Evolutionary conservation across 2,329 filamentous ascomycete genomes (phyloP), one percentile per base, ranked within the genome.

Genomic region (Tolypocladium guangdongense): DNA sequence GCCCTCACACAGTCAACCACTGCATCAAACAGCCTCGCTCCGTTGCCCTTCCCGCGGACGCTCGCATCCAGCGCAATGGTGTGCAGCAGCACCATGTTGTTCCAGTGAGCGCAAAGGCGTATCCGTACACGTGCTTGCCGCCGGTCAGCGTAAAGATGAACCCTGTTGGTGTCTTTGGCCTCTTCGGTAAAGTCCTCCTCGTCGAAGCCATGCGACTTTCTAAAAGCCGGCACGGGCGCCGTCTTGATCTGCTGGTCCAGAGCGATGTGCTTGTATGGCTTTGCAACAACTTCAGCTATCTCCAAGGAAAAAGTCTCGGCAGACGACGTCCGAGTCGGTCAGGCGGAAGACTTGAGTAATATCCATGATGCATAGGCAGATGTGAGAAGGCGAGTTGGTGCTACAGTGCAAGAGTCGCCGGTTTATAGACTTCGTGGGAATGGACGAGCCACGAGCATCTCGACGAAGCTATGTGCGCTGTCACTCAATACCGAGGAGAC

Each of bases 241-340:
- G 57, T 56, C 6, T 14, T 20, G 20, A 59, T 54, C 1, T 49
- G 51, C 35, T 52, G 36, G 18, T 51, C 52, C 24, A 38, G 48
- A 4, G 43, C 50, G 12, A 59, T 52, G 20, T 55, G 51, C 35
- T 51, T 53, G 12, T 56, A 53, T 10, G 58, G 58, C 36, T 52
- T 53, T 7, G 52, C 54, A 24, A 59, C 54, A 37, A 54, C 38
- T 8, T 48, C 39, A 4, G 53, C 49, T 36, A 58, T 56, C 5
- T 52, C 51, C 50, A 59, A 59, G 32, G 53, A n/a, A 56, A 56
- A 58, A 56, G 38, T 59, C 55, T 11, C 52, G 48, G 18, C 51
- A 51, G n/a, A 52, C 37, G 35, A 59, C 20, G 10, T 59, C 55
- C 3, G 50, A 20, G 7, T 46, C 35, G 11, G 54, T 54, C 22